phyloP scores from a whole-genome alignment of 202 grass and related monocot genomes.

The Carex sylvatica region DNA sequence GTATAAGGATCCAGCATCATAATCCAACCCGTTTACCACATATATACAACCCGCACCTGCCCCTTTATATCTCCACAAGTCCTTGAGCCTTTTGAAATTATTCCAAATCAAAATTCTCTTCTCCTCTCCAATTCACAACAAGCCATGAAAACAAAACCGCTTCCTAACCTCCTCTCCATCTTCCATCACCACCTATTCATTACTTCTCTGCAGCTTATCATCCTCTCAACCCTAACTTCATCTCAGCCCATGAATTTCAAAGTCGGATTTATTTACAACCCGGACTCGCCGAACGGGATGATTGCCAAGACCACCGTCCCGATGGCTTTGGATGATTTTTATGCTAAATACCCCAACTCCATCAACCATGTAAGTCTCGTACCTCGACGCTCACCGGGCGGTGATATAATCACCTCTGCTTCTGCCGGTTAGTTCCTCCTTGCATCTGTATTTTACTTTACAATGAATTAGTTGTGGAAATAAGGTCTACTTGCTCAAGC shows the following conservation, averaged over 20 bases:
- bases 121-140: background rate
- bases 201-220: conserved; percentile 16
- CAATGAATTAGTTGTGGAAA: background rate
- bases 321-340: conserved; percentile 69
- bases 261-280: conserved; percentile 63
- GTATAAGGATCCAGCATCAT: too few relatives aligned
- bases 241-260: conserved; percentile 31
- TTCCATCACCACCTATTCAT: conserved; percentile 9
- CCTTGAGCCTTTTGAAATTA: too few relatives aligned
- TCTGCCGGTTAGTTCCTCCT: conserved; percentile 41
- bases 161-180: background rate
- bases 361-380: conserved; percentile 27
- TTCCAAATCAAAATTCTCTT: too few relatives aligned
- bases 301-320: conserved; percentile 40
- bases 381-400: conserved; percentile 21
- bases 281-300: conserved; percentile 32
- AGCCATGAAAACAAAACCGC: background rate
- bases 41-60: too few relatives aligned
- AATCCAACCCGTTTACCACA: too few relatives aligned
- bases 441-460: background rate
- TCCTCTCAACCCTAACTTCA: background rate
- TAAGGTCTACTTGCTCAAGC: background rate
- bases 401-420: conserved; percentile 53
- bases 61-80: too few relatives aligned
- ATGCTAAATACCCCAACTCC: conserved; percentile 35